These are phyloP conservation scores for Alternaria sp. DNA, from an alignment of 2,329 filamentous ascomycete species.

Conservation along the genomic window DNA sequence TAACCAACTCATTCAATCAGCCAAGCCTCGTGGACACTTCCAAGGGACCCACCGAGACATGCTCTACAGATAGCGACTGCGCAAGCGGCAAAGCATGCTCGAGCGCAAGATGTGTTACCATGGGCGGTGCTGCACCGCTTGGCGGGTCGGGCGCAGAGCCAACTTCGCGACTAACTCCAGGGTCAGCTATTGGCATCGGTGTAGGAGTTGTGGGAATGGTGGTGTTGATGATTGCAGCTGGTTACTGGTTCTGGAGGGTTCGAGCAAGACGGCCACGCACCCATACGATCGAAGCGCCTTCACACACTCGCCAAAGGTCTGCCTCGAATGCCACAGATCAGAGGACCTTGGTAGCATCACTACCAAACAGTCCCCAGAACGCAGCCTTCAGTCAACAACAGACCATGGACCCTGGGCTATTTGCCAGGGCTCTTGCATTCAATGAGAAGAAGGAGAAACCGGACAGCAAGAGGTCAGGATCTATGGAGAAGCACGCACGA, in stretches of 20 bases:
- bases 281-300: constrained; percentile 21
- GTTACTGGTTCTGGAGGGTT: constrained; percentile 31
- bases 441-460: constrained; percentile 14
- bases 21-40: not conserved
- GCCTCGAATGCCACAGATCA: constrained; percentile 32
- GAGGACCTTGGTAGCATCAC: constrained; percentile 32
- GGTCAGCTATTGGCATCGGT: constrained; percentile 34
- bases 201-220: constrained; percentile 32
- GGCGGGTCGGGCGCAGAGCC: constrained; percentile 20
- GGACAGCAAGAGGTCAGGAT: not conserved
- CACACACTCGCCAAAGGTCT: constrained; percentile 13
- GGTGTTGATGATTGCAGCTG: constrained; percentile 25
- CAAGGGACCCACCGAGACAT: constrained; percentile 24
- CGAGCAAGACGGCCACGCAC: constrained; percentile 21
- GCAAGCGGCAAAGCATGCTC: constrained; percentile 33
- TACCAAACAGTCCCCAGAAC: constrained; percentile 33
- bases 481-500: constrained; percentile 2
- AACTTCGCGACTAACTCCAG: constrained; percentile 27
- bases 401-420: constrained; percentile 16
- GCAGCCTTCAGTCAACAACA: constrained; percentile 17
- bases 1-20: not conserved
- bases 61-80: constrained; percentile 32
- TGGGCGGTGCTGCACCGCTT: constrained; percentile 27
- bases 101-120: constrained; percentile 24
- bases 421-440: constrained; percentile 14